Base-by-base conservation (phyloP, 1,139 yeast species). In the Yamadazyma jaroonii region DNA sequence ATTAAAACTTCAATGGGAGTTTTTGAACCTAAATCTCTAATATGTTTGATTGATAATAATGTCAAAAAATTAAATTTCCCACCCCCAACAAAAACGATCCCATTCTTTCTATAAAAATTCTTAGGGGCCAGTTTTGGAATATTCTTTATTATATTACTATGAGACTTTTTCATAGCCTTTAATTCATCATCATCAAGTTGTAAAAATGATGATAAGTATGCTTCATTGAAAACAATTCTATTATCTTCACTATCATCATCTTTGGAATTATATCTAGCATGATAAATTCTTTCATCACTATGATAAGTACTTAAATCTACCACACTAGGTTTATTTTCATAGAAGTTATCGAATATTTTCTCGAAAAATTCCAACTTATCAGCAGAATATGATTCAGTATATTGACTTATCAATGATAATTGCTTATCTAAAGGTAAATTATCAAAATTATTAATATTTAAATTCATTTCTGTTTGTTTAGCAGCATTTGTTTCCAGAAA, bases 1-100 rank as follows among this genome's bases (percentile, higher is more conserved):
- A 87, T 79, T 44, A 85, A 67, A 4, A 87, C 81, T 61, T 87
- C 96, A 13, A 86, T 79, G 0, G 96, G 96, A 30, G 84, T 59
- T 25, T 68, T 62, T 6, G 82, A 76, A 0, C 89, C 88, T 13
- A 75, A 59, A 12, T 79, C 72, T 45, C 95, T 64, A 35, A 87
- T 59, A 37, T 83, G 72, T 53, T 77, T 74, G 43, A 87, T 72
- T 1, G 92, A 79, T 21, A 84, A 62, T 34, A 84, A 62, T 11
- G 88, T 76, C 45, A 84, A 63, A 73, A 94, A 82, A 53, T 84
- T 82, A 63, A 81, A 84, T 47, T 73, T 74, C 2, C 90, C 92
- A 3, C 53, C 53, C 12, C 52, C 53, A 6, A 48, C 53, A 51
- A 79, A 82, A 2, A 86, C 95, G 29, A 86, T 79, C 22, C 96